Conservation (phyloP, 1,284 basidiomycete species). For the Chiua sp. region DNA sequence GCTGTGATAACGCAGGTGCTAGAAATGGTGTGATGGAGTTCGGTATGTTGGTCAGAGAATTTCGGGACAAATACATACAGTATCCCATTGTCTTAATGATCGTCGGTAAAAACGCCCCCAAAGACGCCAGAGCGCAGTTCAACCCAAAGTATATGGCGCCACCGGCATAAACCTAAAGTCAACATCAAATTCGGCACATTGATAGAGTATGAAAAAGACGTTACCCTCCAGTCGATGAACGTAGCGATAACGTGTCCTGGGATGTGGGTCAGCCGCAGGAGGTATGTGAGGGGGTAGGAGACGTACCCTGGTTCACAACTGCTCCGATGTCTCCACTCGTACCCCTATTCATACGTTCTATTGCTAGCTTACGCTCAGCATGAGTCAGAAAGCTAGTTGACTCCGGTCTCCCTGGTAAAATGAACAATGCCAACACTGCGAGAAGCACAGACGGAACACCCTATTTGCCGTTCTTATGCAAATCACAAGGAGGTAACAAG, state of each 20-base stretch:
- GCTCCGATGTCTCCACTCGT: slow-evolving; percentile 69
- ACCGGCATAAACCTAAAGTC: slow-evolving; percentile 52
- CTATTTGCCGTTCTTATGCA: slow-evolving; percentile 35
- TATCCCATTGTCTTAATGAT: slow-evolving; percentile 78
- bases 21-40: neutral
- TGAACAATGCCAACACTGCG: slow-evolving; percentile 65
- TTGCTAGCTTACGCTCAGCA: slow-evolving; percentile 72
- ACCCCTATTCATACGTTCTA: slow-evolving; percentile 77
- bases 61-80: slow-evolving; percentile 39
- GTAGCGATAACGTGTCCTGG: slow-evolving; percentile 67
- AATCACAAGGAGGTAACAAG: neutral
- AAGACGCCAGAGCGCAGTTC: slow-evolving; percentile 80
- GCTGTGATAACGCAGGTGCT: slow-evolving; percentile 67
- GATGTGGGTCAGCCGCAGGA: neutral
- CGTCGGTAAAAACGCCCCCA: slow-evolving; percentile 85
- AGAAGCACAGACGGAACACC: slow-evolving; percentile 73
- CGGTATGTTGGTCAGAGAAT: neutral
- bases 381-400: slow-evolving; percentile 73
- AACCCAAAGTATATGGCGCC: slow-evolving; percentile 79
- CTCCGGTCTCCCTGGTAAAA: slow-evolving; percentile 82
- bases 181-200: slow-evolving; percentile 1
- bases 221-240: slow-evolving; percentile 74
- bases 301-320: slow-evolving; percentile 66
- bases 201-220: slow-evolving; percentile 20
- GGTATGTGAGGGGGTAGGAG: neutral